Evolutionary conservation across 1,139 yeast genomes (phyloP).

Genomic region (Taphrina pruni): DNA sequence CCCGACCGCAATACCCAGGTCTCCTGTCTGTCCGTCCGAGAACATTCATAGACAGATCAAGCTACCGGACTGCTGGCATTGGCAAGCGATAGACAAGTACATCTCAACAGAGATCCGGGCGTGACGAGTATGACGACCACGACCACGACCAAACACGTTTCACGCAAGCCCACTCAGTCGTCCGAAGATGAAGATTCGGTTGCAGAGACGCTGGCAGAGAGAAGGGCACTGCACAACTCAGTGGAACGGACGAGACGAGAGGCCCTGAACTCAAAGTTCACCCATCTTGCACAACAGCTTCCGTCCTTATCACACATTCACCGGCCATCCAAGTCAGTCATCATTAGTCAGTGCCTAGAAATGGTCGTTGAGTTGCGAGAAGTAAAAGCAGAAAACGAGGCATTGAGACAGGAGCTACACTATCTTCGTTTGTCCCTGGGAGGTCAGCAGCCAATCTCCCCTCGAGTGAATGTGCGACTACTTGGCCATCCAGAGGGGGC

Average conservation of each 20-base stretch:
- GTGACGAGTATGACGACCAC: neutral
- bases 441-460: slow-evolving; percentile 5
- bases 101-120: neutral
- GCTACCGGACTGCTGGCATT: neutral
- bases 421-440: slow-evolving; percentile 22
- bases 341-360: slow-evolving; percentile 37
- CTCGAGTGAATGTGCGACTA: slow-evolving; percentile 3
- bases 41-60: no score
- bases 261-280: slow-evolving; percentile 32
- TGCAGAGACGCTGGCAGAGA: slow-evolving; percentile 29
- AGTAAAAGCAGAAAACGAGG: slow-evolving; percentile 25
- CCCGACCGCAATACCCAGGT: neutral
- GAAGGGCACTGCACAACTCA: slow-evolving; percentile 39
- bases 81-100: neutral
- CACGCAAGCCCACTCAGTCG: neutral
- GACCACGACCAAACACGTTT: slow-evolving; percentile 6
- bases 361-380: slow-evolving; percentile 37
- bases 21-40: neutral
- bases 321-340: slow-evolving; percentile 36
- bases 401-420: slow-evolving; percentile 30
- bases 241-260: slow-evolving; percentile 38
- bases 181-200: slow-evolving; percentile 22
- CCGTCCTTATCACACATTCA: slow-evolving; percentile 37
- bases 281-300: slow-evolving; percentile 28
- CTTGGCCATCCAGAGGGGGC: neutral